These are phyloP conservation scores for Purpureocillium lavendulum DNA, from an alignment of 2,329 filamentous ascomycete species.

Conservation along the genomic window DNA sequence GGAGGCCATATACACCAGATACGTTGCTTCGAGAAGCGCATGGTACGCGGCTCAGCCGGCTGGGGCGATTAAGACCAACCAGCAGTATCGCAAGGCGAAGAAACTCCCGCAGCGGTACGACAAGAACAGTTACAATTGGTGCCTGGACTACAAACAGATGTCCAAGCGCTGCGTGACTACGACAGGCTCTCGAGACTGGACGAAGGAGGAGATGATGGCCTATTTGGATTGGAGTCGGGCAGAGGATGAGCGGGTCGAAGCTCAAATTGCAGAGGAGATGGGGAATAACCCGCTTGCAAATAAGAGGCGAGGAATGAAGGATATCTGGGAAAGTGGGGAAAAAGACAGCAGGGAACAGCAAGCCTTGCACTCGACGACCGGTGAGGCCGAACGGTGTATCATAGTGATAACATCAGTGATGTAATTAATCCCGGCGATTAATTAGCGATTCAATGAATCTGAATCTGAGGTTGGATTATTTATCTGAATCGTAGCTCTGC, in stretches of 20 bases:
- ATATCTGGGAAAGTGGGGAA: neutral
- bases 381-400: too few species aligned
- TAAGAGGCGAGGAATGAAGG: neutral
- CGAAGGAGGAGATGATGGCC: slow-evolving; percentile 14
- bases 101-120: slow-evolving; percentile 9
- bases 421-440: too few species aligned
- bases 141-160: slow-evolving; percentile 1
- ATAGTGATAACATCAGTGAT: too few species aligned
- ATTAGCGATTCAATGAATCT: too few species aligned
- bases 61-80: slow-evolving; percentile 10
- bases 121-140: slow-evolving; percentile 11
- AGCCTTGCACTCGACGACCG: too few species aligned
- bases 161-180: slow-evolving; percentile 5
- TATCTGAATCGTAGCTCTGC: too few species aligned
- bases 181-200: slow-evolving; percentile 10
- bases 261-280: slow-evolving; percentile 7
- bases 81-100: slow-evolving; percentile 13
- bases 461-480: too few species aligned
- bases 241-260: slow-evolving; percentile 13
- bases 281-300: too few species aligned
- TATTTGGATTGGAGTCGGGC: slow-evolving; percentile 14
- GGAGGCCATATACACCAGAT: slow-evolving; percentile 13
- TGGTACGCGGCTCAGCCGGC: slow-evolving; percentile 10
- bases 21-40: slow-evolving; percentile 8
- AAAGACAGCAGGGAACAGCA: too few species aligned